phyloP scores from a whole-genome alignment of 2,329 filamentous ascomycete genomes.

The Apiospora hydei region DNA sequence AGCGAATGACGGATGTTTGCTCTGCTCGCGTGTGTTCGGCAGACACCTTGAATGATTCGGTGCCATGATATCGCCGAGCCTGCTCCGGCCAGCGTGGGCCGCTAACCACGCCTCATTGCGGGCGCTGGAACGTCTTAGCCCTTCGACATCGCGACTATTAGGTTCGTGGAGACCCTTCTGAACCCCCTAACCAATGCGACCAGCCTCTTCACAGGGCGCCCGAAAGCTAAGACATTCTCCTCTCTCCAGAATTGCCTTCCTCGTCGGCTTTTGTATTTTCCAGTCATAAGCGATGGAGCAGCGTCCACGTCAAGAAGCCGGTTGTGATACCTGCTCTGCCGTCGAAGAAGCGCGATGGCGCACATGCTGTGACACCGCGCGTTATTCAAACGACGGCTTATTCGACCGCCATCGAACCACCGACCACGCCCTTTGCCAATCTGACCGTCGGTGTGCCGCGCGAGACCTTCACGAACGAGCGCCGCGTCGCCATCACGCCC shows the following conservation, averaged over 20 bases:
- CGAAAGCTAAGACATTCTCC: not conserved
- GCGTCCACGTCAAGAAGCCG: constrained; percentile 38
- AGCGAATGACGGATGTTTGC: constrained; percentile 25
- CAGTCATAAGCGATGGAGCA: constrained; percentile 39
- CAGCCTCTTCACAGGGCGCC: not conserved
- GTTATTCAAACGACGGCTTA: constrained; percentile 39
- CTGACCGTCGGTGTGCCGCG: constrained; percentile 81
- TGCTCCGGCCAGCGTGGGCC: constrained; percentile 40
- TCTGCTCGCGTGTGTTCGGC: constrained; percentile 29
- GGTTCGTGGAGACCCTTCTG: constrained; percentile 34
- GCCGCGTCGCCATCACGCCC: constrained; percentile 84
- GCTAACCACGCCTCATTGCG: constrained; percentile 39
- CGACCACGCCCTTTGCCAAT: constrained; percentile 68
- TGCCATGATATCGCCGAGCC: constrained; percentile 39
- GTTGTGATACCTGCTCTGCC: constrained; percentile 38
- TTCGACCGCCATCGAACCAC: constrained; percentile 37
- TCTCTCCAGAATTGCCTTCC: constrained; percentile 13
- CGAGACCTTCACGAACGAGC: constrained; percentile 81
- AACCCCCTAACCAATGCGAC: not conserved
- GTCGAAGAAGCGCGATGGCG: constrained; percentile 33
- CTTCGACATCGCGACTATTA: constrained; percentile 38
- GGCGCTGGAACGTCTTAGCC: constrained; percentile 36
- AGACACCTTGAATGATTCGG: constrained; percentile 31
- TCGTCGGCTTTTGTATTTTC: constrained; percentile 29
- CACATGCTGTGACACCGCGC: constrained; percentile 31